Conservation (phyloP, 148 eudicot species). For the Fagopyrum esculentum region DNA sequence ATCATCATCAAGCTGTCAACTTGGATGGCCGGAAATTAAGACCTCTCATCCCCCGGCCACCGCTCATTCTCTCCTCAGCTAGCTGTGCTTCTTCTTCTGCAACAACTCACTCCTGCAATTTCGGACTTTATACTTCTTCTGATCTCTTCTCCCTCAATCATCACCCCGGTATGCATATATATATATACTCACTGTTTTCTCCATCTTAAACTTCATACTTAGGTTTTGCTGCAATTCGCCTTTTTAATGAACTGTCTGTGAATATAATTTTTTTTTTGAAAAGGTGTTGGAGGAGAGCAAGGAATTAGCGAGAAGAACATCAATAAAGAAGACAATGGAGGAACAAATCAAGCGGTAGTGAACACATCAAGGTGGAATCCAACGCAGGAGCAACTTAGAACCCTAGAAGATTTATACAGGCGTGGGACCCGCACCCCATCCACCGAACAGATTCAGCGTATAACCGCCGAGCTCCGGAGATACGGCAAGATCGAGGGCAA, state of each 20-base stretch:
- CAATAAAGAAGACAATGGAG: conserved; percentile 19
- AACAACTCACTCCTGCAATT: neutral
- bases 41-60: conserved; percentile 7
- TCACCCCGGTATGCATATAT: neutral
- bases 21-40: conserved; percentile 3
- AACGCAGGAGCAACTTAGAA: conserved; percentile 65
- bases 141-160: neutral
- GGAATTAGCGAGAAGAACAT: neutral
- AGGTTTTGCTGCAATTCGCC: neutral
- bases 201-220: too few species aligned
- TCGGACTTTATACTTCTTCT: conserved; percentile 1
- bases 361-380: conserved; percentile 66
- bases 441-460: conserved; percentile 58
- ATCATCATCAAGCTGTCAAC: neutral
- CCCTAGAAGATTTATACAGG: conserved; percentile 44
- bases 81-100: neutral
- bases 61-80: neutral
- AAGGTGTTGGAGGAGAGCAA: neutral
- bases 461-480: conserved; percentile 47
- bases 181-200: too few species aligned
- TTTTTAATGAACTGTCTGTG: too few species aligned
- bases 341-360: conserved; percentile 37
- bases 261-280: too few species aligned
- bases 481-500: conserved; percentile 81
- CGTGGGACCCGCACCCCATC: conserved; percentile 58